Percentiles rank a stretch among this genome's conserved stretches.
These are phyloP conservation scores for Candida incommunis DNA, from an alignment of 805 yeast species.

Conservation along the genomic window DNA sequence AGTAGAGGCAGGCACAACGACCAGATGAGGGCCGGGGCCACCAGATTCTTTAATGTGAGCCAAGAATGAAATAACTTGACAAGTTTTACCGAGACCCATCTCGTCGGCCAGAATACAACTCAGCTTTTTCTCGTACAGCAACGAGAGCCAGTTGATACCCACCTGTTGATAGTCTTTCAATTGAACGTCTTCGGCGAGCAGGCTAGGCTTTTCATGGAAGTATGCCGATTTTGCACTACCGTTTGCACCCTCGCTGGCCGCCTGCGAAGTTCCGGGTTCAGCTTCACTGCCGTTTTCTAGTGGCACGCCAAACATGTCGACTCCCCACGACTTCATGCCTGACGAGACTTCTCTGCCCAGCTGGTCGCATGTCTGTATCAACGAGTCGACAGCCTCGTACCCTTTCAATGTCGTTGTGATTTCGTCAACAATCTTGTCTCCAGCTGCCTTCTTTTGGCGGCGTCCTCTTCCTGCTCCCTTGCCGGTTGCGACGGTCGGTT, in stretches of 20 bases:
- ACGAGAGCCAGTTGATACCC: slow-evolving; percentile 87
- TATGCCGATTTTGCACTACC: slow-evolving; percentile 14
- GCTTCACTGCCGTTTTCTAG: not conserved
- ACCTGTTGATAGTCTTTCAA: slow-evolving; percentile 88
- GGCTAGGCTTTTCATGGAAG: slow-evolving; percentile 56
- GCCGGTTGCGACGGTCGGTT: slow-evolving; percentile 12
- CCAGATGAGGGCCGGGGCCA: slow-evolving; percentile 68
- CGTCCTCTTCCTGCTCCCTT: slow-evolving; percentile 19
- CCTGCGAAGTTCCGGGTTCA: slow-evolving; percentile 17
- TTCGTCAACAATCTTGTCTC: slow-evolving; percentile 60
- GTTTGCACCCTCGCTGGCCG: slow-evolving; percentile 36
- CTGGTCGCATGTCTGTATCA: slow-evolving; percentile 68
- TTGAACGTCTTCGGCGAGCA: slow-evolving; percentile 47
- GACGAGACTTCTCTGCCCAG: slow-evolving; percentile 57
- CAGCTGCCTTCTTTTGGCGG: slow-evolving; percentile 41
- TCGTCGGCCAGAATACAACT: slow-evolving; percentile 97
- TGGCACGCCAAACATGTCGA: slow-evolving; percentile 40
- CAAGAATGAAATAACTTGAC: slow-evolving; percentile 87
- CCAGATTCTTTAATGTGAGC: slow-evolving; percentile 65
- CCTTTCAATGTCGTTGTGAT: slow-evolving; percentile 64
- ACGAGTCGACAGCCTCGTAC: slow-evolving; percentile 87
- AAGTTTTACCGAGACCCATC: slow-evolving; percentile 94
- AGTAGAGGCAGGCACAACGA: slow-evolving; percentile 94
- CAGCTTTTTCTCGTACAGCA: slow-evolving; percentile 61
- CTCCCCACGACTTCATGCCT: slow-evolving; percentile 82